Base-by-base conservation (phyloP, 345 rosid genomes). In the Mallotus nudiflorus region DNA sequence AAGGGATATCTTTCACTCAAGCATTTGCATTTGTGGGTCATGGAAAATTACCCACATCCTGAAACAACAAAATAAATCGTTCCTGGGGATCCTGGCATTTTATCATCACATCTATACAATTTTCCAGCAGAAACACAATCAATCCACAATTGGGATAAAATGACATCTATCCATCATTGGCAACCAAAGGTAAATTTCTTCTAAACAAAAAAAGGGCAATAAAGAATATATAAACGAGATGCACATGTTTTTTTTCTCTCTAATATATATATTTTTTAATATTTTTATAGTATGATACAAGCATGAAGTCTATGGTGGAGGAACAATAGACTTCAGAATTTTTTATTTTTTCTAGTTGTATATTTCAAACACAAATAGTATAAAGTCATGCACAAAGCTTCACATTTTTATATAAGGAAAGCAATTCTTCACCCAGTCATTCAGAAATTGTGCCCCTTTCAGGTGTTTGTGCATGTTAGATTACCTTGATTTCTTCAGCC, bases 401-500 rank as follows among this genome's bases (percentile, higher is more conserved):
- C 8, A 15, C 49, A 45, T 42, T 25, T 57, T 29, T 57, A 57
- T 0, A 31, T 29, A 52, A 6, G 39, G 20, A 31, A 31, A 29
- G 6, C 18, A 57, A 29, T 7, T 18, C 22, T 57, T 31, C 42
- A 57, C 3, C 22, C 24, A 57, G 33, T 57, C 20, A 27, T 9
- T 59, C 45, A 35, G 44, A 59, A 1, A 35, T 59, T 33, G 10
- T 59, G 12, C 19, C n/a, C 22, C 22, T 22, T 62, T 40, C 49
- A 22, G 65, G n/a, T 20, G 16, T 25, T 63, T 42, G 53, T n/a
- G 24, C 54, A 48, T 67, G 44, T 69, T 60, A 27, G 29, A 56
- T 66, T 74, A 94, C 98, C 98, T 90, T 94, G 63, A 94, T 75
- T 73, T 91, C 97, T 79, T 94, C 98, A 52, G 96, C 95, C 97